These are phyloP conservation scores for Curvularia spicifera DNA, from an alignment of 2,329 filamentous ascomycete species.

Conservation along the genomic window DNA sequence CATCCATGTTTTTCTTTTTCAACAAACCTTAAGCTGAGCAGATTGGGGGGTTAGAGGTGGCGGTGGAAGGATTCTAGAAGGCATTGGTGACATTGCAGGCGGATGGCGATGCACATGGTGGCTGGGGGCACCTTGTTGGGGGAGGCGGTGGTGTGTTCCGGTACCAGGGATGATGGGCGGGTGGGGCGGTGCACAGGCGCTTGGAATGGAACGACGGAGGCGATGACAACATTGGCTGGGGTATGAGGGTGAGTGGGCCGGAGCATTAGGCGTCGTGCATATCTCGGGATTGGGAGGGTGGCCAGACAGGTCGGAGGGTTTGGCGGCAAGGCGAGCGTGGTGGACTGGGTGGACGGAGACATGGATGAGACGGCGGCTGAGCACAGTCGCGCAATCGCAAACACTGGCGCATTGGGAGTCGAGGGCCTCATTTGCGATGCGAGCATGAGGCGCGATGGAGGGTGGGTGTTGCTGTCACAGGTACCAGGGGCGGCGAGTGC, in stretches of 20 bases:
- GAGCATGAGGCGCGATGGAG: neutral
- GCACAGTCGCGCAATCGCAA: slow-evolving; percentile 15
- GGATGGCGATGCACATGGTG: slow-evolving; percentile 1
- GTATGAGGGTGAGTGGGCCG: neutral
- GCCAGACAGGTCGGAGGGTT: too few species aligned
- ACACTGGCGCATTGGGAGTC: slow-evolving; percentile 1
- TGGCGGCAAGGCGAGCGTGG: neutral
- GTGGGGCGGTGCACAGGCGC: slow-evolving; percentile 17
- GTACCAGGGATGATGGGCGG: slow-evolving; percentile 12
- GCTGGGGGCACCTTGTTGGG: slow-evolving; percentile 1
- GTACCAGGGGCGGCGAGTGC: slow-evolving; percentile 11
- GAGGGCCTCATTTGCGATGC: too few species aligned
- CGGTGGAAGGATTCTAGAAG: slow-evolving; percentile 27
- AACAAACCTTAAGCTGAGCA: slow-evolving; percentile 9
- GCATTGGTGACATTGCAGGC: slow-evolving; percentile 21
- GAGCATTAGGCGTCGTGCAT: slow-evolving; percentile 15
- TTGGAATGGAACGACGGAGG: neutral
- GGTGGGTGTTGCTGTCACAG: slow-evolving; percentile 16
- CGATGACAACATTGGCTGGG: slow-evolving; percentile 9
- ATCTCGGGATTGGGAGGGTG: neutral
- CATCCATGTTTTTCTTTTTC: neutral
- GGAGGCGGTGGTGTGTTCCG: slow-evolving; percentile 14
- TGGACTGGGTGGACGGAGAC: neutral
- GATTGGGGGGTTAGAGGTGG: neutral
- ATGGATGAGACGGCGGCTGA: neutral